phyloP scores from a whole-genome alignment of 805 yeast species.

The Cyberlindnera mississippiensis region DNA sequence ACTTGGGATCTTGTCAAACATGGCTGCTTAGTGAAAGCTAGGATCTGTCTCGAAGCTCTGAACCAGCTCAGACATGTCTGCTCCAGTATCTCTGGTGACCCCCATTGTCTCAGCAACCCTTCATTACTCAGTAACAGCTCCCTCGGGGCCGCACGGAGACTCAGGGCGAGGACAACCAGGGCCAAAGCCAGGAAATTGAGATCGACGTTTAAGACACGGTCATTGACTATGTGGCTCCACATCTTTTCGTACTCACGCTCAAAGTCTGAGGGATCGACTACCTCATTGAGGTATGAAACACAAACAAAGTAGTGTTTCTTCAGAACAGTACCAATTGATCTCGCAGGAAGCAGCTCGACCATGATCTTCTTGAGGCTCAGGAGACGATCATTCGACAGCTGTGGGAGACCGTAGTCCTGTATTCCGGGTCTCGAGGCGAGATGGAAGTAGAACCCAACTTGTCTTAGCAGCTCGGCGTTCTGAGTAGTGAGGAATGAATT shows the following conservation, averaged over 20 bases:
- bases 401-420: slow-evolving; percentile 4
- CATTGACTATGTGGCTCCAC: slow-evolving; percentile 11
- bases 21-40: slow-evolving; percentile 10
- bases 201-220: slow-evolving; percentile 11
- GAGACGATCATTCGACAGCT: slow-evolving; percentile 4
- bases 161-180: slow-evolving; percentile 12
- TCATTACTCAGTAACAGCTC: slow-evolving; percentile 11
- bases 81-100: slow-evolving; percentile 1
- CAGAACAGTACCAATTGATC: slow-evolving; percentile 10
- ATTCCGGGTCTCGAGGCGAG: slow-evolving; percentile 3
- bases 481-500: slow-evolving; percentile 4
- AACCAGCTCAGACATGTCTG: slow-evolving; percentile 12
- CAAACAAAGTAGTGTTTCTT: slow-evolving; percentile 17
- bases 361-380: slow-evolving; percentile 7
- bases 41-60: slow-evolving; percentile 17
- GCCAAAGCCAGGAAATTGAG: slow-evolving; percentile 13
- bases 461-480: slow-evolving; percentile 14
- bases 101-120: slow-evolving; percentile 5
- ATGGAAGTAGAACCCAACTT: slow-evolving; percentile 7
- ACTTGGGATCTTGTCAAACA: slow-evolving; percentile 7
- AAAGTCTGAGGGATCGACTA: slow-evolving; percentile 10
- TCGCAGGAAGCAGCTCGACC: slow-evolving; percentile 13
- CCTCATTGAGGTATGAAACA: slow-evolving; percentile 6
- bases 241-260: slow-evolving; percentile 14
- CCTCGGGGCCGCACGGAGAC: slow-evolving; percentile 10